Base-by-base conservation (phyloP, 139 green algal species). In the Deuterostichococcus epilithicus region DNA sequence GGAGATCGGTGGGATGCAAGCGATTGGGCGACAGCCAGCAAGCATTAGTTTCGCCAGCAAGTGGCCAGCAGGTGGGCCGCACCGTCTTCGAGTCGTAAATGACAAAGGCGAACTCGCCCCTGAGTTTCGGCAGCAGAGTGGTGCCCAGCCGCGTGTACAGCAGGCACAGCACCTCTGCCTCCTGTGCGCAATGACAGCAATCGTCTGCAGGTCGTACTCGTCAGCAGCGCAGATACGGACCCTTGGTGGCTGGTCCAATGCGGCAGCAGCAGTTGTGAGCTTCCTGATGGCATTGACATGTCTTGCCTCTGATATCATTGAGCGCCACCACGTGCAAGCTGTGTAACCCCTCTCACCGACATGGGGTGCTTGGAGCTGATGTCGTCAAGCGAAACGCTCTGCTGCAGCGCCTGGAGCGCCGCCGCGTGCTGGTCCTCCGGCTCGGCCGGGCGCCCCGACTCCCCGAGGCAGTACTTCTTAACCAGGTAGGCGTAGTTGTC, bases 401-500 rank as follows among this genome's bases (percentile, higher is more conserved):
- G 22, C 32, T 45, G 47, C 6, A 69, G 33, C 44, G 36, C 42
- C 45, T 45, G 45, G 35, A 34, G 2, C 39, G 65, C 74, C 73
- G 20, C 63, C 76, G n/a, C 34, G 59, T n/a, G 75, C 34, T 6
- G 76, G 69, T 77, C 58, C 68, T 52, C 30, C 2, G 39, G 30
- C 3, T 52, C n/a, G 15, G 39, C 28, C 8, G 42, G 35, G 2
- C 67, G 23, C 18, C 71, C 34, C 28, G 79, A 22, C 18, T 78
- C 65, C 5, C 25, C 10, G n/a, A 65, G 38, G 28, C 75, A 74
- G 37, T 82, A 85, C 76, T 85, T 85, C 30, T 80, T 80, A 13
- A 82, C 76, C 30, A 85, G 71, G 68, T 85, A 85, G 3, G 73
- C 70, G 68, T 85, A 85, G 42, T 85, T 85, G 1, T 85, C 76